Percentiles rank a stretch among this genome's conserved stretches.
These are phyloP conservation scores for Phytopythium cucurbitacearum DNA, from an alignment of 352 stramenopile genomes.

Conservation along the genomic window DNA sequence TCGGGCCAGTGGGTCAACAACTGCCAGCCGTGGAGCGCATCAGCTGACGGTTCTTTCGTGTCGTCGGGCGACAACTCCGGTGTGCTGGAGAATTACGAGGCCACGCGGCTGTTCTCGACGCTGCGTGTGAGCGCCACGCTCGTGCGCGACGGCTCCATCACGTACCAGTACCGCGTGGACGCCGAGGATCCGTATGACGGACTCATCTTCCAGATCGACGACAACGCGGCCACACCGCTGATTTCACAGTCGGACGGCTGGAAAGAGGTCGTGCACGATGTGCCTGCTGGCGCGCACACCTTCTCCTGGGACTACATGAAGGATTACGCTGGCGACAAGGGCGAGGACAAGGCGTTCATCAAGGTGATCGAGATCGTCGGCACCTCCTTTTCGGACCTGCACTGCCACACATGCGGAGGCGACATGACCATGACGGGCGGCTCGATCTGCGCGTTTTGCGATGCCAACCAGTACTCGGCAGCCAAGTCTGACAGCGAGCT, in stretches of 20 bases:
- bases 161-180: slow-evolving; percentile 76
- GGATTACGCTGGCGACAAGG: slow-evolving; percentile 64
- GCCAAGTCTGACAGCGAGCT: slow-evolving; percentile 66
- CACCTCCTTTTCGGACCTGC: slow-evolving; percentile 69
- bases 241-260: slow-evolving; percentile 69
- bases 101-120: slow-evolving; percentile 65
- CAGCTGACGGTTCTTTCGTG: slow-evolving; percentile 49
- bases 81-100: slow-evolving; percentile 62
- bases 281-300: slow-evolving; percentile 55
- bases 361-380: slow-evolving; percentile 82
- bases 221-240: slow-evolving; percentile 41
- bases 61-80: slow-evolving; percentile 67
- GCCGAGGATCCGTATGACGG: slow-evolving; percentile 74
- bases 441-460: slow-evolving; percentile 75
- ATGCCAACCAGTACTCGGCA: slow-evolving; percentile 71
- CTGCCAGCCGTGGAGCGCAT: slow-evolving; percentile 65
- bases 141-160: slow-evolving; percentile 64
- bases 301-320: slow-evolving; percentile 83
- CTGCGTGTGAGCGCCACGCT: slow-evolving; percentile 72
- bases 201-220: slow-evolving; percentile 70
- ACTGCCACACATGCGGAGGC: slow-evolving; percentile 68
- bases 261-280: slow-evolving; percentile 53
- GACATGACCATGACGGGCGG: slow-evolving; percentile 75
- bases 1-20: slow-evolving; percentile 73
- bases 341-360: slow-evolving; percentile 61